Base-by-base conservation (phyloP, 306 rosid species). In the Cotoneaster glaucophyllus region DNA sequence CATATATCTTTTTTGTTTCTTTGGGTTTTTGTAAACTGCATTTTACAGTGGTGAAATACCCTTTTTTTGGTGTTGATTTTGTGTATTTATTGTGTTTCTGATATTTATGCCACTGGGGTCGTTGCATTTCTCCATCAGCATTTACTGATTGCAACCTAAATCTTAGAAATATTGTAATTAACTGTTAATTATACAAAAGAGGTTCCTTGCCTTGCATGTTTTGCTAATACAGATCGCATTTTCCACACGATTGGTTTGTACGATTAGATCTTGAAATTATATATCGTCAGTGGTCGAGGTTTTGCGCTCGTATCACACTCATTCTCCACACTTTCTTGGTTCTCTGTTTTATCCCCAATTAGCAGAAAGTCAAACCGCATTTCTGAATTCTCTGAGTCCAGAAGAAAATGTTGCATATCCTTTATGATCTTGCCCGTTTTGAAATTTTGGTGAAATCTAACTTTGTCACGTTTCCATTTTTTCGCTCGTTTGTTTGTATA, bases 31-130 rank as follows among this genome's bases (percentile, higher is more conserved):
- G 69, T 26, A 8, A 74, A 41, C 63, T 61, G 52, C 58, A 26
- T 73, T 57, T 73, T 25, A 70, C 53, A 28, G 37, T 52, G 64
- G 11, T 71, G 73, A 10, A 29, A 4, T 63, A 15, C n/a, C 61
- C 21, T 62, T 48, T 25, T 25, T 44, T 43, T 31, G 52, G 50
- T 54, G 57, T 56, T 32, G 22, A 21, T 25, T 12, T 68, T 26
- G 13, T 44, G 59, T 66, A 3, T 34, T 69, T 61, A 64, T 74
- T 80, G 74, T 61, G 59, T 74, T 74, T 50, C 61, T 63, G 73
- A 78, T 34, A 53, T 78, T 64, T 73, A 15, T 52, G 48, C 59
- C 37, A 39, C 22, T 67, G 34, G 34, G 69, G 73, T 73, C 28
- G 58, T 53, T 62, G 73, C 54, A 69, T 74, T 44, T 82, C 64